Percentiles rank a stretch among this genome's conserved stretches.
phyloP scores from a whole-genome alignment of 1,284 basidiomycete species.

The Ganoderma leucocontextum region DNA sequence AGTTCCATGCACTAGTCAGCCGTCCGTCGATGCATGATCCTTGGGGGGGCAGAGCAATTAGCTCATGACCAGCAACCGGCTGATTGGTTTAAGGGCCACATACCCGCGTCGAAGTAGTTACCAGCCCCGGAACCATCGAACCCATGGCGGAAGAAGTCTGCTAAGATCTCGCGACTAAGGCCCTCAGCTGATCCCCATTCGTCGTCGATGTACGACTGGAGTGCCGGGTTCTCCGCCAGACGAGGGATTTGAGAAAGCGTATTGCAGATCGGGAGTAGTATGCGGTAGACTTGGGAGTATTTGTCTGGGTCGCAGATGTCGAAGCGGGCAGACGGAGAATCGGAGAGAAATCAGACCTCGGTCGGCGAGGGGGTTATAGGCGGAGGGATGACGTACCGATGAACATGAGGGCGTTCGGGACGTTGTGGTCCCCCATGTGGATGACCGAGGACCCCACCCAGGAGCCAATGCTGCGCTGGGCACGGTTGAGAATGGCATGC shows the following conservation, averaged over 20 bases:
- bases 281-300: constrained; percentile 88
- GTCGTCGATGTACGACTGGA: constrained; percentile 78
- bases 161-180: constrained; percentile 71
- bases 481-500: constrained; percentile 82
- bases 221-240: constrained; percentile 69
- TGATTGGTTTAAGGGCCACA: constrained; percentile 27
- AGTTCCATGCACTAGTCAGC: constrained; percentile 87
- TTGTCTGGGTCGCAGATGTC: constrained; percentile 61
- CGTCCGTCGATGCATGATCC: constrained; percentile 66
- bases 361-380: not conserved
- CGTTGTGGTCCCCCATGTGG: constrained; percentile 82
- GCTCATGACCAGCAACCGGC: not conserved
- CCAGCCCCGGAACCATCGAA: constrained; percentile 86
- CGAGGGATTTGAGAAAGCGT: constrained; percentile 73
- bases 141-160: constrained; percentile 84
- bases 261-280: constrained; percentile 83
- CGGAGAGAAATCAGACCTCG: not conserved
- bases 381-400: constrained; percentile 55
- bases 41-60: constrained; percentile 23
- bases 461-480: constrained; percentile 77
- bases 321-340: not conserved
- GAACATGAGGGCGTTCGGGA: constrained; percentile 86
- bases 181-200: constrained; percentile 81
- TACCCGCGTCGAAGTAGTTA: constrained; percentile 81
- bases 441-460: constrained; percentile 74